Evolutionary conservation across 2,329 filamentous ascomycete species (phyloP).

Genomic region (Dothistroma pini): DNA sequence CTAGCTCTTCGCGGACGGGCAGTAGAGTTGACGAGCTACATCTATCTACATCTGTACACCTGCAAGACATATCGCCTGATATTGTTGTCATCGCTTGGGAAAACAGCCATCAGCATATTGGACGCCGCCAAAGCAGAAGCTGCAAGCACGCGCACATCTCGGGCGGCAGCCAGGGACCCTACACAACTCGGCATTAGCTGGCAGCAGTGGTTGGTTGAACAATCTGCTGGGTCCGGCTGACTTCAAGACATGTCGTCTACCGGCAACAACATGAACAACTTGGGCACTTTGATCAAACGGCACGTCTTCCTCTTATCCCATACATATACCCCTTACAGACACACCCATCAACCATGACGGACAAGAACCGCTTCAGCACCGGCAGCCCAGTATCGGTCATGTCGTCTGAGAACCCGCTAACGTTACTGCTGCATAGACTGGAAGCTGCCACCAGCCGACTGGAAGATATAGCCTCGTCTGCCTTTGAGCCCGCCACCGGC

Average conservation of each 20-base stretch:
- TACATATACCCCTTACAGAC: slow-evolving; percentile 4
- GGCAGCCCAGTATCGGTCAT: slow-evolving; percentile 17
- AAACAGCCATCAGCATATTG: not conserved
- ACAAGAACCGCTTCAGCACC: slow-evolving; percentile 17
- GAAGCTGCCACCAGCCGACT: slow-evolving; percentile 95
- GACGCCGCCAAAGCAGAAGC: no score
- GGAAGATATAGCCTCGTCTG: slow-evolving; percentile 89
- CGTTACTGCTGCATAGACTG: slow-evolving; percentile 60
- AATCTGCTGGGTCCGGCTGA: slow-evolving; percentile 9
- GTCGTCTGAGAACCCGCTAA: slow-evolving; percentile 46
- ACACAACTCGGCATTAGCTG: not conserved
- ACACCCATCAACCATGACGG: slow-evolving; percentile 9
- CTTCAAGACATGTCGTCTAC: not conserved
- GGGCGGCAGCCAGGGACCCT: no score
- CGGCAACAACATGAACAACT: slow-evolving; percentile 69
- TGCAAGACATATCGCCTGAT: not conserved
- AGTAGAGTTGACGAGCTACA: not conserved
- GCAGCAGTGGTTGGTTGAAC: not conserved
- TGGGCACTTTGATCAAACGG: slow-evolving; percentile 98
- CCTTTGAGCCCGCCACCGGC: slow-evolving; percentile 46
- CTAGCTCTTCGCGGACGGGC: not conserved
- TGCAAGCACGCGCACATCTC: not conserved
- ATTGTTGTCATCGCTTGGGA: not conserved
- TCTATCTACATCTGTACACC: not conserved
- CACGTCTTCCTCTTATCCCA: slow-evolving; percentile 38